Conservation (phyloP, 2,329 filamentous ascomycete species). For the Aspergillus nomiae region DNA sequence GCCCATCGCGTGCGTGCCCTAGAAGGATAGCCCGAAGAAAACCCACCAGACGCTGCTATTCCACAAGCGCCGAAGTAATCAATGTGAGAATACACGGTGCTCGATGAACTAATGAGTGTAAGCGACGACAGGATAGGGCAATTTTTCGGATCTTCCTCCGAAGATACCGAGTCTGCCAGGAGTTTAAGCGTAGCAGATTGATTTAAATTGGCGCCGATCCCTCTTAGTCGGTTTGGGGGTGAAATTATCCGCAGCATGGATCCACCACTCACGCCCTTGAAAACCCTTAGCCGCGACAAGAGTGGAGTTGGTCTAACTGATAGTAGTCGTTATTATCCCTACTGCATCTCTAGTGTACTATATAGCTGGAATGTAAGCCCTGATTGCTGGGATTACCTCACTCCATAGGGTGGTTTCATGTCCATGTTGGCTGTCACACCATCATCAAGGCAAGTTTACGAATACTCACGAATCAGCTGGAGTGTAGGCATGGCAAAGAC, state of each 20-base stretch:
- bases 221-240: not conserved
- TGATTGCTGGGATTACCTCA: not conserved
- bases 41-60: not conserved
- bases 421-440: not conserved
- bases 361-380: not conserved
- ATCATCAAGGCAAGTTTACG: not conserved
- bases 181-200: conserved; percentile 1
- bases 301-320: not conserved
- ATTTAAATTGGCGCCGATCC: conserved; percentile 3
- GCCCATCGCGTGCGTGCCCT: not conserved
- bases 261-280: not conserved
- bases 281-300: not conserved
- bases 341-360: not conserved
- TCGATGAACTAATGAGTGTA: too few relatives aligned
- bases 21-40: not conserved
- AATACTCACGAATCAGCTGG: not conserved
- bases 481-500: not conserved
- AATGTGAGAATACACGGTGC: not conserved
- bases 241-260: not conserved
- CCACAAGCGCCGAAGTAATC: conserved; percentile 1
- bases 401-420: not conserved
- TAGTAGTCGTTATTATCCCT: not conserved
- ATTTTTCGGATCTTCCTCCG: not conserved
- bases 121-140: not conserved
- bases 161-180: not conserved